Percentiles rank a stretch among this genome's conserved stretches.
Evolutionary conservation across 2,329 filamentous ascomycete genomes (phyloP).

Genomic region (Ophiostoma pallidulum): DNA sequence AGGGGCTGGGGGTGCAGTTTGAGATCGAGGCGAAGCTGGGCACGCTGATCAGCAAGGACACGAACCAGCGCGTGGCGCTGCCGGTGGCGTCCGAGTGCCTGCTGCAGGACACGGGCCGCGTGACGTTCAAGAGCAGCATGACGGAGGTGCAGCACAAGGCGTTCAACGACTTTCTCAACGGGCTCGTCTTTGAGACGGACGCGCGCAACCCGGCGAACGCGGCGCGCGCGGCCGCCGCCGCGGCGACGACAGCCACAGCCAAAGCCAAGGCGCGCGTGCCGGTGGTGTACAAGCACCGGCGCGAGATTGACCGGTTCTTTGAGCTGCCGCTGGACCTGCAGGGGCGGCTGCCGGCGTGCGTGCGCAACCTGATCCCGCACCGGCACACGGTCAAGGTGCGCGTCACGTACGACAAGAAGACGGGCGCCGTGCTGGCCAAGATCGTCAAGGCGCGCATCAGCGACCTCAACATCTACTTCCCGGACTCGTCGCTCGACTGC

Average conservation of each 20-base stretch:
- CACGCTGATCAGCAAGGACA: slow-evolving; percentile 64
- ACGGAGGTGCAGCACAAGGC: slow-evolving; percentile 74
- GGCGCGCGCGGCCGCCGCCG: slow-evolving; percentile 26
- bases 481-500: slow-evolving; percentile 71
- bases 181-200: slow-evolving; percentile 49
- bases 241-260: too few species aligned
- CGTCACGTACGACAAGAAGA: slow-evolving; percentile 68
- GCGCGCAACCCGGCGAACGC: slow-evolving; percentile 40
- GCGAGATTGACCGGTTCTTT: slow-evolving; percentile 81
- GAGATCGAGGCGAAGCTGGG: slow-evolving; percentile 95
- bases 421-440: slow-evolving; percentile 56
- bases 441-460: slow-evolving; percentile 88
- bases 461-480: slow-evolving; percentile 81
- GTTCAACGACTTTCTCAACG: slow-evolving; percentile 80
- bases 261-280: slow-evolving; percentile 46
- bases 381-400: slow-evolving; percentile 55
- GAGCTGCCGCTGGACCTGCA: slow-evolving; percentile 55
- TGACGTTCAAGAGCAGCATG: slow-evolving; percentile 81
- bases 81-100: slow-evolving; percentile 63
- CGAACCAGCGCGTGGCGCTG: slow-evolving; percentile 57
- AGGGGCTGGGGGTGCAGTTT: slow-evolving; percentile 59
- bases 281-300: slow-evolving; percentile 72
- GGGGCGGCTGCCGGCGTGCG: slow-evolving; percentile 52
- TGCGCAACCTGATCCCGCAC: slow-evolving; percentile 50
- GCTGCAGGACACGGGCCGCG: slow-evolving; percentile 42